Percentiles rank a stretch among this genome's conserved stretches.
These are phyloP conservation scores for Chenopodium berlandieri DNA, from an alignment of 148 eudicot genomes.

Conservation along the genomic window DNA sequence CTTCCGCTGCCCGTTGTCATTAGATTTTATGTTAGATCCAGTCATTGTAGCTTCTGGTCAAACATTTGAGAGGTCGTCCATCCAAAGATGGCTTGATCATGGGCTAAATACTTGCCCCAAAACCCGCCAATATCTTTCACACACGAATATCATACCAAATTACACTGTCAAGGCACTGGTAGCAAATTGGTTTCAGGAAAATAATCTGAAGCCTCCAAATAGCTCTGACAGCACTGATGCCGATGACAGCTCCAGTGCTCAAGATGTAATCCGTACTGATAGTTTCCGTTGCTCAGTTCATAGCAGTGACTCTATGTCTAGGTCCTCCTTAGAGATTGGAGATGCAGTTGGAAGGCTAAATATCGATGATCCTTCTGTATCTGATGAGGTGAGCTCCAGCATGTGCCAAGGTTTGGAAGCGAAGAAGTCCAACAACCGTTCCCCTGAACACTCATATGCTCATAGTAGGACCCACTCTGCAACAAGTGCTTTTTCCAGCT, in stretches of 20 bases:
- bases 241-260: constrained; percentile 25
- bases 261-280: constrained; percentile 44
- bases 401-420: constrained; percentile 24
- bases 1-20: constrained; percentile 85
- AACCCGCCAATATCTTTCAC: constrained; percentile 66
- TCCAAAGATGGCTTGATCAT: constrained; percentile 77
- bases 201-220: constrained; percentile 39
- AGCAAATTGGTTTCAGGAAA: constrained; percentile 79
- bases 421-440: constrained; percentile 41
- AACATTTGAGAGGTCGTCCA: constrained; percentile 78
- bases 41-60: constrained; percentile 91
- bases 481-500: constrained; percentile 65
- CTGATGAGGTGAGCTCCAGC: constrained; percentile 38
- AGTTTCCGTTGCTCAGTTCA: constrained; percentile 43
- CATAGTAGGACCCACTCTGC: constrained; percentile 84
- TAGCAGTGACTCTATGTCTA: constrained; percentile 49
- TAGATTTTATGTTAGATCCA: constrained; percentile 82
- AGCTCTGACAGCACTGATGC: constrained; percentile 19
- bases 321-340: constrained; percentile 49
- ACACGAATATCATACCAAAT: constrained; percentile 66
- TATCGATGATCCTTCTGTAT: constrained; percentile 31
- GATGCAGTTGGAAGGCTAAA: constrained; percentile 42
- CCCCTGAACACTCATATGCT: constrained; percentile 61
- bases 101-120: constrained; percentile 70
- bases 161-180: constrained; percentile 87